Evolutionary conservation across 2,329 filamentous ascomycete species (phyloP), one percentile per base, ranked within the genome.

Genomic region (Orbilia quercus): DNA sequence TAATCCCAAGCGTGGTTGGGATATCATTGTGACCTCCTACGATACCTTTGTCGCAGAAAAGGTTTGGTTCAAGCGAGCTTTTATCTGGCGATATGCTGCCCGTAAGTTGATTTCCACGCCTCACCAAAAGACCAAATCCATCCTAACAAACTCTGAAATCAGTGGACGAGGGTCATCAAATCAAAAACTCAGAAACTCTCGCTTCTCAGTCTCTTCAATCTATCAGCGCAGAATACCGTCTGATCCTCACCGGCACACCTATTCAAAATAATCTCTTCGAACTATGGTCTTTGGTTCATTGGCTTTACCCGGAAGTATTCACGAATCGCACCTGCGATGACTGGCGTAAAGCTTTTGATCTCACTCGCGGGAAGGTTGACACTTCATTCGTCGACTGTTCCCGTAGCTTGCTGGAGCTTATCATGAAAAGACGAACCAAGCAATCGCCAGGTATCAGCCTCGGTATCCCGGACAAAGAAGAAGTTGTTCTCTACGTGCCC

Each of bases 191-290:
- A 1, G 88, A 89, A 53, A 96, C 93, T 0, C 87, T 91, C 58
- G 85, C 91, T 4, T 97, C 97, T 80, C 87, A 88, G 77, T 89
- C 91, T 71, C 84, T 98, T 57, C 88, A 91, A 78, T 85, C 87
- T 34, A 93, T 99, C 59, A 86, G 85, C 0, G 89, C 92, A 0
- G 83, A 87, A 16, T 97, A 95, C 85, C 89, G 92, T 73, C 86
- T 99, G 53, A 85, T 99, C 1, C 86, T 99, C 23, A 91, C 89
- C 25, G 95, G 95, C 36, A 99, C 95, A 0, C 95, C 95, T 0
- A 85, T 99, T 1, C 91, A 96, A 80, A 96, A 99, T 82, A 98
- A 98, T 79, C 84, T 99, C 14, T 89, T 94, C 79, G 95, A 99
- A 81, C 87, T 99, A 78, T 90, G 92, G 44, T 91, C 92, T 1